Percentiles rank a stretch among this genome's conserved stretches.
These are phyloP conservation scores for Leucocoprinus leucothites DNA, from an alignment of 768 basidiomycete genomes.

Conservation along the genomic window DNA sequence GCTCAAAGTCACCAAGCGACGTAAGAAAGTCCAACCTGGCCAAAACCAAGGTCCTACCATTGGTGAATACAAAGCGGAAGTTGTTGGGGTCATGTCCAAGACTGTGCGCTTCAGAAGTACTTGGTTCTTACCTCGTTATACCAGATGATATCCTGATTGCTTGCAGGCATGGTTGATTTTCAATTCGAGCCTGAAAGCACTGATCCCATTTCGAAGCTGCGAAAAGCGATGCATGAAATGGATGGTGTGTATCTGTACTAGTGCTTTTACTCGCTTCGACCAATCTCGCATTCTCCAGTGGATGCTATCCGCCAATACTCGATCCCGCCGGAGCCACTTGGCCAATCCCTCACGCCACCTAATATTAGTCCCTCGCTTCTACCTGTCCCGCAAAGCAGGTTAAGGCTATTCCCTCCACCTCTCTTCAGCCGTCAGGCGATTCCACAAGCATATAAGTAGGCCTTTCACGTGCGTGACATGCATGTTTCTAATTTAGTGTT, in stretches of 20 bases:
- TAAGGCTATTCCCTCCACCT: slow-evolving; percentile 85
- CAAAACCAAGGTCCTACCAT: slow-evolving; percentile 28
- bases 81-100: slow-evolving; percentile 73
- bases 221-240: slow-evolving; percentile 72
- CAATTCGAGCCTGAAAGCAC: slow-evolving; percentile 77
- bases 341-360: not conserved
- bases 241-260: slow-evolving; percentile 56
- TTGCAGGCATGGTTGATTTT: slow-evolving; percentile 87
- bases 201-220: slow-evolving; percentile 69
- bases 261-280: not conserved
- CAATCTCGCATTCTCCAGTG: slow-evolving; percentile 41
- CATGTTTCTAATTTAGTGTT: not conserved
- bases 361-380: slow-evolving; percentile 49
- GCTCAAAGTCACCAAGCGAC: slow-evolving; percentile 77
- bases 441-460: slow-evolving; percentile 77
- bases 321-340: slow-evolving; percentile 59
- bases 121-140: not conserved
- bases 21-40: slow-evolving; percentile 37
- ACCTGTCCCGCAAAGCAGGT: slow-evolving; percentile 41
- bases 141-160: not conserved
- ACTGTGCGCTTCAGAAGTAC: slow-evolving; percentile 89
- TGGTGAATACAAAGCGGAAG: slow-evolving; percentile 74
- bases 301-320: slow-evolving; percentile 67
- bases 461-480: not conserved
- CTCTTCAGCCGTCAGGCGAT: slow-evolving; percentile 81